These are phyloP conservation scores for Panicum hallii DNA, from an alignment of 202 grass and related monocot species.

Conservation along the genomic window DNA sequence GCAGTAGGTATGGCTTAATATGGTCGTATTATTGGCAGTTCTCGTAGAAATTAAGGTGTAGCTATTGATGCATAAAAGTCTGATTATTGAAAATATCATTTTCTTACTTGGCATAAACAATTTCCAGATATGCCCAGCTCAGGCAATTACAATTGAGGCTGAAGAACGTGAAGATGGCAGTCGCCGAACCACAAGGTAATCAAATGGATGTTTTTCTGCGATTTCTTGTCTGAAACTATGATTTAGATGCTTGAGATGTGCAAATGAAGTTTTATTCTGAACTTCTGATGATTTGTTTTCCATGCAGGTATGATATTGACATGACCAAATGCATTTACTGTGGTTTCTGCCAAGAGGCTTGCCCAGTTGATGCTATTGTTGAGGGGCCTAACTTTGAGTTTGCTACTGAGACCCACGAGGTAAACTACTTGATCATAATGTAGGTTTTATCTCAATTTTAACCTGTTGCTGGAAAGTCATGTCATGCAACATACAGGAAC, in stretches of 20 bases:
- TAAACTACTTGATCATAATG: constrained; percentile 33
- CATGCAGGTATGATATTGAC: constrained; percentile 91
- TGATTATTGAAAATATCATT: neutral
- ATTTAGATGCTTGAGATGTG: constrained; percentile 8
- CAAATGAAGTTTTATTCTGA: constrained; percentile 24
- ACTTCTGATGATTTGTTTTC: neutral
- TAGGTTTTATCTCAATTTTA: neutral
- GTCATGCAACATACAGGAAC: constrained; percentile 57
- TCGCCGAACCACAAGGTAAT: constrained; percentile 92
- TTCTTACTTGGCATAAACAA: constrained; percentile 40
- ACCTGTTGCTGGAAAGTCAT: neutral
- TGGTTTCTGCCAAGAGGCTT: constrained; percentile 98
- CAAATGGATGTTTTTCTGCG: neutral
- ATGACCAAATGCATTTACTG: constrained; percentile 99
- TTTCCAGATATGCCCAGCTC: constrained; percentile 92
- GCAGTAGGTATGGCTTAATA: neutral
- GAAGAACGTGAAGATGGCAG: constrained; percentile 99
- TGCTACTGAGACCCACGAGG: constrained; percentile 96
- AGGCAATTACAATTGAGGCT: constrained; percentile 98
- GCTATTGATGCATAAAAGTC: constrained; percentile 30
- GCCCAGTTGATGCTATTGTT: constrained; percentile 98
- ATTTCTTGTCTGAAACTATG: neutral
- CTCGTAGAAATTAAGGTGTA: constrained; percentile 3
- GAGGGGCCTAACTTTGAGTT: constrained; percentile 99
- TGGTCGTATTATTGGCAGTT: neutral